Base-by-base conservation (phyloP, 179 eudicot genomes). In the Silene noctiflora region DNA sequence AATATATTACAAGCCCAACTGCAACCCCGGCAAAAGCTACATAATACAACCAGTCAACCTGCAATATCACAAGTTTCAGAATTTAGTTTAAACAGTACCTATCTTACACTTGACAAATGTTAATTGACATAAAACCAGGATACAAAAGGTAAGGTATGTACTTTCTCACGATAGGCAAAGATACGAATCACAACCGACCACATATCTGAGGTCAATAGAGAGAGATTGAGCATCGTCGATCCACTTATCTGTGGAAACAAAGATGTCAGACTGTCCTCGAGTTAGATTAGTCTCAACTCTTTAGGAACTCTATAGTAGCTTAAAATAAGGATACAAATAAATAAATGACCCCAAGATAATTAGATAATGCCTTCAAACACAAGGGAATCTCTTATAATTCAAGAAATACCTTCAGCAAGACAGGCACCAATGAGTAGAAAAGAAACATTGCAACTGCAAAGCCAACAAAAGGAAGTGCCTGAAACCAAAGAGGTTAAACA, bases 41-140 rank as follows among this genome's bases (percentile, higher is more conserved):
- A 75, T 80, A 92, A 81, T 90, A 90, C 87, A 92, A 73, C 97
- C 97, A 92, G 80, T 92, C 97, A 83, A 92, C 97, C 97, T 92
- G 88, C 75, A 73, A 61, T 33, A 73, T 64, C 73, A 46, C 55
- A 82, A 63, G 74, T 16, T 71, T 56, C 66, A 66, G 61, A 75
- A 17, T 48, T 78, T 29, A 82, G 56, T 24, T 68, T 22, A 4
- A 25, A 53, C 10, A 17, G 48, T 42, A 6, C 31, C 67, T 27
- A 61, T 55, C 59, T 58, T 27, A 44, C 20, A 12, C 10, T 33
- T 20, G 33, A 7, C 66, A 67, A 22, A 1, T 17, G 8, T 27
- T 53, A 70, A 60, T n/a, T 42, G 48, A 46, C n/a, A 42, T 9
- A 10, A 44, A 60, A 42, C 16, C 13, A 31, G 12, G 11, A 64